Evolutionary conservation across 805 yeast species (phyloP).

Genomic region (Hagleromyces aurorensis): DNA sequence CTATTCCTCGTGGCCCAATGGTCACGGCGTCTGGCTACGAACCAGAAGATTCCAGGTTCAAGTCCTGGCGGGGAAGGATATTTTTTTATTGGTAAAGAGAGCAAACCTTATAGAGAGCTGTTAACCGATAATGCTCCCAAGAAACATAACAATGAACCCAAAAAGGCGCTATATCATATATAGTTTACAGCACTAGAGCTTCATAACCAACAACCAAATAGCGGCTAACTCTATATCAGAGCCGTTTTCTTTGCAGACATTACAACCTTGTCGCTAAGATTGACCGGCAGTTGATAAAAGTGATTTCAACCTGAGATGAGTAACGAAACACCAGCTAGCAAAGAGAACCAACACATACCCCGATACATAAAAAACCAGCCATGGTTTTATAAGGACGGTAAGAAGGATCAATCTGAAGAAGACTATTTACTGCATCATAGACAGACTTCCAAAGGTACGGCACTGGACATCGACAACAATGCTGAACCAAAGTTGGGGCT

Average conservation of each 20-base stretch:
- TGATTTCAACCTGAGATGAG: constrained; percentile 1
- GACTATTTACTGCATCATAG: constrained; percentile 58
- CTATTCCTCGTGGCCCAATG: constrained; percentile 70
- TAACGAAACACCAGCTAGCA: constrained; percentile 2
- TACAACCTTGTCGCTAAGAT: too few relatives aligned
- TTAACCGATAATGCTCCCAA: too few relatives aligned
- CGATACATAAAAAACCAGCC: constrained; percentile 28
- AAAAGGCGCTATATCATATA: background rate
- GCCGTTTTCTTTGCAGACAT: too few relatives aligned
- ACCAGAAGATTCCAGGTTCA: constrained; percentile 47
- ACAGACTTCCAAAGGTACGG: constrained; percentile 27
- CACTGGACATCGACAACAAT: constrained; percentile 36
- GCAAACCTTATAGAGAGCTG: too few relatives aligned
- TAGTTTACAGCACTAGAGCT: background rate
- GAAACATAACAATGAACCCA: constrained; percentile 1
- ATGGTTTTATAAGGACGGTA: constrained; percentile 24
- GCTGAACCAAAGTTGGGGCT: constrained; percentile 45
- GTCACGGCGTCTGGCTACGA: constrained; percentile 72
- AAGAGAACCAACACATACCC: constrained; percentile 26
- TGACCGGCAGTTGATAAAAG: too few relatives aligned
- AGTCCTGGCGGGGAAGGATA: constrained; percentile 45
- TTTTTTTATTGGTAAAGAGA: too few relatives aligned
- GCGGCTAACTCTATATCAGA: background rate
- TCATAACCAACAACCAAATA: background rate
- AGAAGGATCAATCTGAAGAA: constrained; percentile 7